phyloP scores from a whole-genome alignment of 1,284 basidiomycete species.

The Puccinia horiana region DNA sequence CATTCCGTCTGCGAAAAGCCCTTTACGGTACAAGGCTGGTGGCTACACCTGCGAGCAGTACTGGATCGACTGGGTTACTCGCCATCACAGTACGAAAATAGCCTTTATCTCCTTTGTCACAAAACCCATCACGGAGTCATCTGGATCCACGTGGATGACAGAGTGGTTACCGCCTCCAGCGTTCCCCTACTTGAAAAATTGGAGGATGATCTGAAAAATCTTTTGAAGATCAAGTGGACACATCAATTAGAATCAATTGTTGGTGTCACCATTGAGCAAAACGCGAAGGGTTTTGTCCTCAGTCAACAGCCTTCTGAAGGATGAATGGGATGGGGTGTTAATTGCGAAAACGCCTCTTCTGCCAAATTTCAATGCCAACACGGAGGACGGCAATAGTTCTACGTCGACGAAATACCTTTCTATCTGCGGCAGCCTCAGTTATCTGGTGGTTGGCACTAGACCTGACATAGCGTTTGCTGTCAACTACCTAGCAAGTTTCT shows the following conservation, averaged over 20 bases:
- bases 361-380: not conserved
- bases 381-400: not conserved
- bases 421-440: too few relatives aligned
- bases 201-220: not conserved
- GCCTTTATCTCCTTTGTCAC: not conserved
- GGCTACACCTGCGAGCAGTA: not conserved
- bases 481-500: not conserved
- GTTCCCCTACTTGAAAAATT: not conserved
- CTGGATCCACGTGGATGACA: constrained; percentile 18
- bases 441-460: not conserved
- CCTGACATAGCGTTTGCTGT: not conserved
- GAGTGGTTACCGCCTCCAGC: not conserved
- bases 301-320: not conserved
- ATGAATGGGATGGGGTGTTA: too few relatives aligned
- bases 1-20: not conserved
- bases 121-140: not conserved
- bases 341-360: not conserved
- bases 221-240: not conserved
- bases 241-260: not conserved
- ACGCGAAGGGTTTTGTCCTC: not conserved
- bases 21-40: constrained; percentile 31
- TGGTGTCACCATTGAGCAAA: not conserved
- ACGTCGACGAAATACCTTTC: not conserved
- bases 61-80: not conserved
- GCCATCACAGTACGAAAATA: not conserved